Base-by-base conservation (phyloP, 2,329 filamentous ascomycete species). In the Chalara sp. region DNA sequence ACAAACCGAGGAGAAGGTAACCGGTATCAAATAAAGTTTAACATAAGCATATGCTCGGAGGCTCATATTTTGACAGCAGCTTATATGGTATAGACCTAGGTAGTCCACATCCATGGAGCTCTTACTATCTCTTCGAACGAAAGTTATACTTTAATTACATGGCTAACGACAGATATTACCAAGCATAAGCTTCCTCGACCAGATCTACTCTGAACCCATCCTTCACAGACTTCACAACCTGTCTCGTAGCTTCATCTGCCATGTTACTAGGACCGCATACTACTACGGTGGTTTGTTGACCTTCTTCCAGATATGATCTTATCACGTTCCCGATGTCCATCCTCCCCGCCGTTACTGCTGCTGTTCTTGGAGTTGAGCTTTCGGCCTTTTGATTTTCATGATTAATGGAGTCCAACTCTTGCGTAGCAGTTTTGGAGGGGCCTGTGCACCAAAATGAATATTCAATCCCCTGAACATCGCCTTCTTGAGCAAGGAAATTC, bases 401-500 rank as follows among this genome's bases (percentile, higher is more conserved):
- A 21, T 21, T 21, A 21, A 21, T 42, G 59, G 41, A 58, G 56
- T 60, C 30, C 54, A 2, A 30, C 12, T 21, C 10, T 32, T 13
- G 4, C 21, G 21, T 21, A 67, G 53, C 21, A 58, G 57, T 5
- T 10, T 39, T 47, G 5, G 35, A 5, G 31, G 40, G 12, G 30
- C 49, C 49, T 5, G 53, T 56, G 30, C 49, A 54, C 54, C 56
- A 58, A 45, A 60, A 56, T 21, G 44, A 71, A 50, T 11, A 65
- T 65, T 6, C 64, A 50, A 28, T 58, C 59, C 6, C 72, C 53
- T 1, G 35, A 47, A 42, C 46, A 44, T 61, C 54, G 5, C 58
- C 46, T 4, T 47, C 49, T 7, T 54, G 52, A 4, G 46, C 42
- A 6, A 63, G 51, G 44, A 59, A 61, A 32, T 53, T 56, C 5